A percentile compares a stretch with the other conserved stretches of the same genome.
Conservation (phyloP, 2,329 filamentous ascomycete genomes). For the Stenocarpella maydis region DNA sequence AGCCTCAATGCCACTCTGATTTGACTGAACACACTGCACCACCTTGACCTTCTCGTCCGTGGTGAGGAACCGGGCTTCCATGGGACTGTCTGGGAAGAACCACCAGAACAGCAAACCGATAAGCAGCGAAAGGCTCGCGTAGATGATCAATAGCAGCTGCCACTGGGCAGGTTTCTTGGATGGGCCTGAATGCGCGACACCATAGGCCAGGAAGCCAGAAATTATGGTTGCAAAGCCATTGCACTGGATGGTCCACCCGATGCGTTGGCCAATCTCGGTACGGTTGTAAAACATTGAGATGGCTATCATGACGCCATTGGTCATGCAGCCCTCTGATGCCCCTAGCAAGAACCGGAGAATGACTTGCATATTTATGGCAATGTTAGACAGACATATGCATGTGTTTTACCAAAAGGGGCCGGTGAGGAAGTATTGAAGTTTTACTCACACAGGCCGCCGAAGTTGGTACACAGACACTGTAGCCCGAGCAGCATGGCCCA, state of each 20-base stretch:
- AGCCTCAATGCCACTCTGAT: slow-evolving; percentile 16
- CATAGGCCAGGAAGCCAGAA: slow-evolving; percentile 7
- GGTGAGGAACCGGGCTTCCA: slow-evolving; percentile 8
- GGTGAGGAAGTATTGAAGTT: too few species aligned
- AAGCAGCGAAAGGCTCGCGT: not conserved
- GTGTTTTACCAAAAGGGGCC: rapidly evolving
- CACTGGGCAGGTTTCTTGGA: not conserved
- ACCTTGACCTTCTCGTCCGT: slow-evolving; percentile 9
- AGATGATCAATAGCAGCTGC: slow-evolving; percentile 1
- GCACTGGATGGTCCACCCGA: slow-evolving; percentile 12
- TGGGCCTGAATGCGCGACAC: not conserved
- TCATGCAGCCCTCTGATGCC: slow-evolving; percentile 15
- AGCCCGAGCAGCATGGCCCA: slow-evolving; percentile 2
- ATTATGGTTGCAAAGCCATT: not conserved
- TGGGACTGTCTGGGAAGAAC: slow-evolving; percentile 2
- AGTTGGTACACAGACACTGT: slow-evolving; percentile 1
- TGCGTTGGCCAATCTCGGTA: slow-evolving; percentile 13
- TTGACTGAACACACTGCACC: not conserved
- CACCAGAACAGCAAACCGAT: not conserved
- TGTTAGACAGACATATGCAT: not conserved
- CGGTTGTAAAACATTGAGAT: slow-evolving; percentile 18
- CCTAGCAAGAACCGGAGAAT: not conserved
- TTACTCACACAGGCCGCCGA: slow-evolving; percentile 9
- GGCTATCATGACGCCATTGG: slow-evolving; percentile 13
- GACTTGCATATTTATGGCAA: not conserved